Conservation (phyloP, 495 filamentous ascomycete genomes). For the Cenococcum geophilum region DNA sequence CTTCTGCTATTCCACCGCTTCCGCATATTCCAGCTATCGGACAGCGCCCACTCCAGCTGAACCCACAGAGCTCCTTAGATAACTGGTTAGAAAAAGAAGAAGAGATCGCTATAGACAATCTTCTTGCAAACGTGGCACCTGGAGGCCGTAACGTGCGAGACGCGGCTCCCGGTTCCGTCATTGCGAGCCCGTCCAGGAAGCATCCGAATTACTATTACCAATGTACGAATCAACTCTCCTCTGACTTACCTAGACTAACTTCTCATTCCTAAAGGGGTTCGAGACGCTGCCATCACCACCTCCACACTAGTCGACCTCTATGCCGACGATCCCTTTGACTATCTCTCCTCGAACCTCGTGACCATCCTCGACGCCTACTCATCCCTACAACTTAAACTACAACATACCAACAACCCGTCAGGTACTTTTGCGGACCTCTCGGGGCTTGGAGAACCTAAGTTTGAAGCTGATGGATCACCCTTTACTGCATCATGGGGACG, state of each 20-base stretch:
- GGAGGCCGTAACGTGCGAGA: conserved; percentile 27
- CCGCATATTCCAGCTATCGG: conserved; percentile 1
- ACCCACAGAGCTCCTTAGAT: conserved; percentile 22
- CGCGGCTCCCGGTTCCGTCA: conserved; percentile 28
- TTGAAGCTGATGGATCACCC: conserved; percentile 47
- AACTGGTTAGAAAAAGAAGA: conserved; percentile 32
- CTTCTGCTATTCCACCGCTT: conserved; percentile 14
- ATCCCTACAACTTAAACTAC: conserved; percentile 25
- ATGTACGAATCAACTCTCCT: conserved; percentile 20
- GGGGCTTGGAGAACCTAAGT: conserved; percentile 59
- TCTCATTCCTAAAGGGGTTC: conserved; percentile 27
- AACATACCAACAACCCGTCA: conserved; percentile 46
- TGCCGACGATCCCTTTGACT: conserved; percentile 23
- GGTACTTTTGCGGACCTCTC: conserved; percentile 46
- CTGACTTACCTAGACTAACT: not conserved
- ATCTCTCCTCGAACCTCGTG: conserved; percentile 21
- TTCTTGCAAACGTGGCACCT: conserved; percentile 34
- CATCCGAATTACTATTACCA: conserved; percentile 37
- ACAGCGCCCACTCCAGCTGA: conserved; percentile 6
- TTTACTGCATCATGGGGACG: conserved; percentile 57
- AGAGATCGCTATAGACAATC: conserved; percentile 28
- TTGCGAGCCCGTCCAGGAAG: conserved; percentile 33
- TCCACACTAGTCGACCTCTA: conserved; percentile 33
- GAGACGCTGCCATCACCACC: conserved; percentile 36
- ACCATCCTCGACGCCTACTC: conserved; percentile 29